A percentile compares a stretch with the other conserved stretches of the same genome.
Evolutionary conservation across 768 basidiomycete genomes (phyloP).

Genomic region (Albatrellus ellisii): DNA sequence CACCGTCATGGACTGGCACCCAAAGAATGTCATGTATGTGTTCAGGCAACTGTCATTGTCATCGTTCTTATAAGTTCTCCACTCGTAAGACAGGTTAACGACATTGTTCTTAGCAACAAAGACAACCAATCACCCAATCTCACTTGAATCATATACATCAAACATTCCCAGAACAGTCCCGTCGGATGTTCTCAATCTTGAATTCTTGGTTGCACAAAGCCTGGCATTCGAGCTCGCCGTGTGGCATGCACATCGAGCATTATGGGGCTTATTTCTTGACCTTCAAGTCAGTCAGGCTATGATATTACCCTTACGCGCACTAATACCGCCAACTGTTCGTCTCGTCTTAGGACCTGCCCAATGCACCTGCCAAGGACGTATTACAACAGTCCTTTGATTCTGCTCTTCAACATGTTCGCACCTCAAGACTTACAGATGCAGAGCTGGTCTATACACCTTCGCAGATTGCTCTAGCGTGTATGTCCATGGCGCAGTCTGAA

Average conservation of each 20-base stretch:
- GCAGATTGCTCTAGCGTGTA: conserved; percentile 79
- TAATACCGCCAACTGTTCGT: conserved; percentile 1
- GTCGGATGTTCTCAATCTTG: conserved; percentile 83
- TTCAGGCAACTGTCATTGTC: neutral
- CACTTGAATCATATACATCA: conserved; percentile 71
- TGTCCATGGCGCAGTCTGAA: conserved; percentile 50
- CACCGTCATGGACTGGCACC: conserved; percentile 99
- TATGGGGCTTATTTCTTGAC: conserved; percentile 85
- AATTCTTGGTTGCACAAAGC: conserved; percentile 93
- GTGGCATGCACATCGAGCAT: conserved; percentile 80
- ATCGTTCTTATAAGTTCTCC: conserved; percentile 1
- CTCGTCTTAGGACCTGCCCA: conserved; percentile 39
- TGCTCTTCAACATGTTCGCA: conserved; percentile 54
- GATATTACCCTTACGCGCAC: conserved; percentile 7
- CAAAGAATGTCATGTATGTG: conserved; percentile 91
- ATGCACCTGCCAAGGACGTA: conserved; percentile 30
- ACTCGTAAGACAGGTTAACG: conserved; percentile 56
- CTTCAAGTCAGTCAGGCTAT: conserved; percentile 45
- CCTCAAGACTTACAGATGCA: conserved; percentile 80
- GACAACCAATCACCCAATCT: conserved; percentile 90
- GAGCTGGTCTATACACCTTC: conserved; percentile 89
- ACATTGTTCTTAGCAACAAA: conserved; percentile 92
- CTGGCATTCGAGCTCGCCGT: conserved; percentile 89
- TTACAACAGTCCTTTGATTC: conserved; percentile 47
- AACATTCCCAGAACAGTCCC: conserved; percentile 73